Evolutionary conservation across 2,329 filamentous ascomycete species (phyloP).

Genomic region (Talaromyces marneffei): DNA sequence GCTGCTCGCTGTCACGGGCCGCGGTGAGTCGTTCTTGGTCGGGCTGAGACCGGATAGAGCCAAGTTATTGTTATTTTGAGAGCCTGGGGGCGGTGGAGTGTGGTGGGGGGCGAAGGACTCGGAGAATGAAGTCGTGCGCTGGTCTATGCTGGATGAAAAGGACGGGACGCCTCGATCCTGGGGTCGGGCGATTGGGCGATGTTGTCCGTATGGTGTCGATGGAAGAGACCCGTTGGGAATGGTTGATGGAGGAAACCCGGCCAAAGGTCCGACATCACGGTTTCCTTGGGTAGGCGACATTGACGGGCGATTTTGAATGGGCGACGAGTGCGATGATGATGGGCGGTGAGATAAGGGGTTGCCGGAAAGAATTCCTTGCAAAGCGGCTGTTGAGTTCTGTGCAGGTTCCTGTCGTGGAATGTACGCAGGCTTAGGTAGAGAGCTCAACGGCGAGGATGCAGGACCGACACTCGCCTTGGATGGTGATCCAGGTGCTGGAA

Average conservation of each 20-base stretch:
- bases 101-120: conserved; percentile 23
- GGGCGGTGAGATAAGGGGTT: conserved; percentile 28
- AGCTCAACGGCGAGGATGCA: conserved; percentile 21
- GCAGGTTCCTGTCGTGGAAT: conserved; percentile 20
- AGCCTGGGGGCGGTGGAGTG: conserved; percentile 28
- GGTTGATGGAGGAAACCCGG: conserved; percentile 34
- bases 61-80: conserved; percentile 29
- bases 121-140: conserved; percentile 28
- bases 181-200: conserved; percentile 25
- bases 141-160: conserved; percentile 25
- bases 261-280: conserved; percentile 42
- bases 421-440: conserved; percentile 16
- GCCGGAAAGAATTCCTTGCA: conserved; percentile 13
- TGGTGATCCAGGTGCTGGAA: conserved; percentile 29
- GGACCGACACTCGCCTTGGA: conserved; percentile 24
- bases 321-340: conserved; percentile 41
- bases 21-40: conserved; percentile 39
- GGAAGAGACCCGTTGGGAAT: conserved; percentile 25
- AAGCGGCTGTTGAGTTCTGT: conserved; percentile 25
- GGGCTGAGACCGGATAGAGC: conserved; percentile 42
- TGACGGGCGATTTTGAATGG: conserved; percentile 41
- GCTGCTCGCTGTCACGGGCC: conserved; percentile 31
- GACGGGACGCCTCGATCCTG: conserved; percentile 23
- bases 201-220: conserved; percentile 30
- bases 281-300: conserved; percentile 48